Percentiles rank a stretch among this genome's conserved stretches.
phyloP scores from a whole-genome alignment of 257 asterid species.

The Fraxinus americana region DNA sequence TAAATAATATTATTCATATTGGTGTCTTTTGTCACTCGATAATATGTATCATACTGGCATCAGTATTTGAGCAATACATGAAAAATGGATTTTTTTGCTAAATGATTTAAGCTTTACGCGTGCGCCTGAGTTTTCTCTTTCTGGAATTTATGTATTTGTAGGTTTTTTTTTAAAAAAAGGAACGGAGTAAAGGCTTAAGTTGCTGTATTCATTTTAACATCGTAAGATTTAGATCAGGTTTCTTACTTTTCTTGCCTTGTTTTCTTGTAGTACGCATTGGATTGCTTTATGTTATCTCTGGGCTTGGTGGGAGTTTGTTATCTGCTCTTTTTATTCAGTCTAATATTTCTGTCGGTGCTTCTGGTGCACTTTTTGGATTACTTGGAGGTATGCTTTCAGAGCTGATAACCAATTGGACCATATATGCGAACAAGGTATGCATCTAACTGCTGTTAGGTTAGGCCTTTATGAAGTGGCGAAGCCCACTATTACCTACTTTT shows the following conservation, averaged over 20 bases:
- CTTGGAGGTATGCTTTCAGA: constrained; percentile 95
- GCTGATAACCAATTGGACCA: constrained; percentile 87
- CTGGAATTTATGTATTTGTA: not conserved
- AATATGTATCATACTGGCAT: not conserved
- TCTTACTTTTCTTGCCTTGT: not conserved
- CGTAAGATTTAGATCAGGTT: not conserved
- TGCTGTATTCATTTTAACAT: not conserved
- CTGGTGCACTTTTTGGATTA: constrained; percentile 91
- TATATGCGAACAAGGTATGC: constrained; percentile 81
- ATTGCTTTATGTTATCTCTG: constrained; percentile 75
- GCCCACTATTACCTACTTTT: constrained; percentile 8
- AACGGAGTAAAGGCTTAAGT: not conserved
- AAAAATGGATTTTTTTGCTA: not conserved
- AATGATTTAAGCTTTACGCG: not conserved
- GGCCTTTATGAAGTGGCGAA: not conserved
- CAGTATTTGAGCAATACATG: not conserved
- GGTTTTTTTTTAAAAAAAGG: not conserved
- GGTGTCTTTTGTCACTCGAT: not conserved
- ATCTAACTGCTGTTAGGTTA: not conserved
- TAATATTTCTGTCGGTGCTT: constrained; percentile 92
- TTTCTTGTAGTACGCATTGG: constrained; percentile 67
- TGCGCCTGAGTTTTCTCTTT: not conserved
- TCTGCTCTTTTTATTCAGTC: constrained; percentile 82
- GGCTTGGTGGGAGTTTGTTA: constrained; percentile 84
- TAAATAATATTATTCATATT: no score